These are phyloP conservation scores for Alternaria postmessia DNA, from an alignment of 2,329 filamentous ascomycete species.

Conservation along the genomic window DNA sequence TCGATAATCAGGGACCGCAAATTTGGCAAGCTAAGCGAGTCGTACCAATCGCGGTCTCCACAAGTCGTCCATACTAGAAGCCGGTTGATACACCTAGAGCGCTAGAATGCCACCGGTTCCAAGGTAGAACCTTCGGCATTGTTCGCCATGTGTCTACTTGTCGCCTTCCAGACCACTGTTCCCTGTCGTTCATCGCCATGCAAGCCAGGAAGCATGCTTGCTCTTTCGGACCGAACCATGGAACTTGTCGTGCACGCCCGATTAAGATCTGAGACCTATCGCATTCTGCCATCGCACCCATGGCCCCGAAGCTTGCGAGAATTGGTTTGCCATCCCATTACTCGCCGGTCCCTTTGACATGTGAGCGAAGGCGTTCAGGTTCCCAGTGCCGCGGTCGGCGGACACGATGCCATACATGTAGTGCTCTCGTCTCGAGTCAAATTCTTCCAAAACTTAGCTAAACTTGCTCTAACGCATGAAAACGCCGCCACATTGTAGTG, in stretches of 20 bases:
- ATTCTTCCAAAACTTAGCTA: background rate
- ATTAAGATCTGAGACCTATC: background rate
- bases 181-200: constrained; percentile 12
- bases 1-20: constrained; percentile 5
- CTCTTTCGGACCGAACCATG: background rate
- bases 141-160: background rate
- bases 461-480: constrained; percentile 2
- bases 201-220: constrained; percentile 1
- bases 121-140: constrained; percentile 6
- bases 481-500: background rate
- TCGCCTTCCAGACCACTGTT: background rate
- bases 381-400: constrained; percentile 1
- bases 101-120: background rate
- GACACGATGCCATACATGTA: background rate
- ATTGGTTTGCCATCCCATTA: constrained; percentile 1
- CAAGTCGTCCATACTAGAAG: background rate
- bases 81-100: constrained; percentile 1
- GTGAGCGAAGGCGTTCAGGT: background rate
- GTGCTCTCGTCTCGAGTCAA: background rate
- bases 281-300: background rate
- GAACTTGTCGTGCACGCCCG: background rate
- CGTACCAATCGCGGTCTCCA: constrained; percentile 3
- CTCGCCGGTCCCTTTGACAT: constrained; percentile 2
- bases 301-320: background rate
- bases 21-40: constrained; percentile 6